phyloP scores from a whole-genome alignment of 2,329 filamentous ascomycete genomes.

The Fusarium succisae region DNA sequence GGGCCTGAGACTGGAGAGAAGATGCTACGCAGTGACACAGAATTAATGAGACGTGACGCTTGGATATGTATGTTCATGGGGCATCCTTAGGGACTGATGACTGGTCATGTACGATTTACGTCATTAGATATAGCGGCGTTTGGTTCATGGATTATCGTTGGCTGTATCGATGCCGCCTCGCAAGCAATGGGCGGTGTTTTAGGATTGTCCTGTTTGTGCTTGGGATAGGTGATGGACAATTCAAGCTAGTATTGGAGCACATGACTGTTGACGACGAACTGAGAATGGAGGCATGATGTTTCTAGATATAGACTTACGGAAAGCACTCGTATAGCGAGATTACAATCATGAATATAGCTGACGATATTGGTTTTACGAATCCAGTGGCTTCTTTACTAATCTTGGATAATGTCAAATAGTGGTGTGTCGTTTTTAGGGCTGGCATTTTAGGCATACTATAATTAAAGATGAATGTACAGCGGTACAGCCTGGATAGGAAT shows the following conservation, averaged over 20 bases:
- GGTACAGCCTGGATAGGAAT: not conserved
- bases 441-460: not conserved
- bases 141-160: constrained; percentile 45
- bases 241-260: constrained; percentile 23
- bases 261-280: constrained; percentile 30
- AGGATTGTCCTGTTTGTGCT: constrained; percentile 27
- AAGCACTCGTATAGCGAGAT: constrained; percentile 23
- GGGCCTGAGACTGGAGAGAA: not conserved
- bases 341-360: constrained; percentile 24
- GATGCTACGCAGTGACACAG: constrained; percentile 11
- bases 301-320: constrained; percentile 26
- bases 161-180: constrained; percentile 38
- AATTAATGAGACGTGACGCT: constrained; percentile 36
- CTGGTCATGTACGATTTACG: constrained; percentile 45
- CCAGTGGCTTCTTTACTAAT: not conserved
- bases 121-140: constrained; percentile 46
- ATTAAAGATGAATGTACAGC: not conserved
- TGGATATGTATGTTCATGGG: constrained; percentile 41
- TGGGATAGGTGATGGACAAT: constrained; percentile 22
- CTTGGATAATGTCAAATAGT: not conserved
- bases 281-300: constrained; percentile 24
- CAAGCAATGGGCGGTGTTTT: constrained; percentile 33
- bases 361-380: constrained; percentile 3
- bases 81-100: constrained; percentile 39
- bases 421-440: not conserved